Percentiles rank a stretch among this genome's conserved stretches.
These are phyloP conservation scores for Penicillium simplicissimum DNA, from an alignment of 495 filamentous ascomycete species.

Conservation along the genomic window DNA sequence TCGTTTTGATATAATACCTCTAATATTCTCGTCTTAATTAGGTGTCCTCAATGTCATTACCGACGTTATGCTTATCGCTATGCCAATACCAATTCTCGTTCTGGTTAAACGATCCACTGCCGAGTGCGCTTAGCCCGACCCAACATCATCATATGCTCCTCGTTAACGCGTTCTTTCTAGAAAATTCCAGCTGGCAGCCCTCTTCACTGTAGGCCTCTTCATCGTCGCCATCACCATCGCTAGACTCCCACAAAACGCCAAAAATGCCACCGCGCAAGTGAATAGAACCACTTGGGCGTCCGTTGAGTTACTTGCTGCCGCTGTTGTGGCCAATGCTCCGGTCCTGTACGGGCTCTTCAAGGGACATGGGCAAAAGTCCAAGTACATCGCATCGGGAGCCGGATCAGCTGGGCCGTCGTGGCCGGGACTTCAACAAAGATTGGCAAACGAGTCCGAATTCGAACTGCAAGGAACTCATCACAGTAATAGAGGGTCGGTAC, in stretches of 20 bases:
- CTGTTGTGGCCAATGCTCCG: constrained; percentile 47
- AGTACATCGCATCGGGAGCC: constrained; percentile 8
- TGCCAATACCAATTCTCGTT: constrained; percentile 42
- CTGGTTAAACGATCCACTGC: constrained; percentile 31
- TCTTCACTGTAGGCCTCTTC: constrained; percentile 45
- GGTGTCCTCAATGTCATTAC: constrained; percentile 44
- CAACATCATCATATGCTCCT: neutral
- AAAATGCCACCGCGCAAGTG: constrained; percentile 34
- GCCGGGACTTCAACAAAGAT: constrained; percentile 9
- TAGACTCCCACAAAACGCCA: constrained; percentile 36
- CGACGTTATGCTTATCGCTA: constrained; percentile 43
- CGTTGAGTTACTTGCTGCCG: constrained; percentile 43
- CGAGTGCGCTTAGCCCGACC: constrained; percentile 18
- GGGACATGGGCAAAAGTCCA: constrained; percentile 10
- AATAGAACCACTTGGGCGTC: constrained; percentile 46
- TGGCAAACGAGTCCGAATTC: constrained; percentile 7
- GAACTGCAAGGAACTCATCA: constrained; percentile 14
- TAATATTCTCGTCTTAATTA: neutral
- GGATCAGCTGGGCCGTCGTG: constrained; percentile 10
- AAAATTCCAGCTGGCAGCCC: constrained; percentile 36
- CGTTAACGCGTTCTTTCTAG: constrained; percentile 18
- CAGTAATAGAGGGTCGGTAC: constrained; percentile 8
- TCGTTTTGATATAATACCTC: neutral
- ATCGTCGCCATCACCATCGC: constrained; percentile 44
- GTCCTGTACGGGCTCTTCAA: constrained; percentile 35